A percentile compares a stretch with the other conserved stretches of the same genome.
Evolutionary conservation across 1,284 basidiomycete species (phyloP).

Genomic region (Omphalotus olearius): DNA sequence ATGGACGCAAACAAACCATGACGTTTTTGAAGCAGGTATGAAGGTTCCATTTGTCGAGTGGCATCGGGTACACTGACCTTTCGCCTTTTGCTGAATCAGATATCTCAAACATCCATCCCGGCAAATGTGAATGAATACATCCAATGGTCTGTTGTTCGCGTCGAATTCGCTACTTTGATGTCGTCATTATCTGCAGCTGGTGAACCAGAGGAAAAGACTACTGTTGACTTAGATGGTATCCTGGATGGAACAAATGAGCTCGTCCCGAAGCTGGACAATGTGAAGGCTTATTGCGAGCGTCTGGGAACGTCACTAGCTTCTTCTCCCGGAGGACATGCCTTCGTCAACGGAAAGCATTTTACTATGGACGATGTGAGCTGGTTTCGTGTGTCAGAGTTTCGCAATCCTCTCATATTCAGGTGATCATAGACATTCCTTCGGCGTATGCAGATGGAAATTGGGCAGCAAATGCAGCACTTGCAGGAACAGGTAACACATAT

Average conservation of each 20-base stretch:
- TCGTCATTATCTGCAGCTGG: constrained; percentile 18
- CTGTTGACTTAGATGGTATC: constrained; percentile 36
- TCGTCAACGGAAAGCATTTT: constrained; percentile 87
- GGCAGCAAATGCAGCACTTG: constrained; percentile 59
- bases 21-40: constrained; percentile 54
- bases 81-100: constrained; percentile 19
- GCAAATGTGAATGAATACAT: constrained; percentile 28
- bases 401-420: background rate
- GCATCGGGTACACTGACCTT: background rate
- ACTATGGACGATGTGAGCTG: constrained; percentile 64
- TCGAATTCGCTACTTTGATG: constrained; percentile 36
- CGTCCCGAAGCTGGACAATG: constrained; percentile 31
- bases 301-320: constrained; percentile 39
- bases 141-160: constrained; percentile 41
- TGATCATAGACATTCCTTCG: constrained; percentile 57
- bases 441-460: constrained; percentile 60
- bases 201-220: constrained; percentile 11
- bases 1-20: constrained; percentile 61
- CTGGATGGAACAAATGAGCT: constrained; percentile 26
- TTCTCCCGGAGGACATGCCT: constrained; percentile 56
- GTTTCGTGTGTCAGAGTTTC: background rate
- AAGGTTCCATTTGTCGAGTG: constrained; percentile 14
- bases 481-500: constrained; percentile 58
- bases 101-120: constrained; percentile 30
- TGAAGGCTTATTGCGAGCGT: constrained; percentile 47